Conservation (phyloP, 768 basidiomycete species). For the Boletus patriciae region DNA sequence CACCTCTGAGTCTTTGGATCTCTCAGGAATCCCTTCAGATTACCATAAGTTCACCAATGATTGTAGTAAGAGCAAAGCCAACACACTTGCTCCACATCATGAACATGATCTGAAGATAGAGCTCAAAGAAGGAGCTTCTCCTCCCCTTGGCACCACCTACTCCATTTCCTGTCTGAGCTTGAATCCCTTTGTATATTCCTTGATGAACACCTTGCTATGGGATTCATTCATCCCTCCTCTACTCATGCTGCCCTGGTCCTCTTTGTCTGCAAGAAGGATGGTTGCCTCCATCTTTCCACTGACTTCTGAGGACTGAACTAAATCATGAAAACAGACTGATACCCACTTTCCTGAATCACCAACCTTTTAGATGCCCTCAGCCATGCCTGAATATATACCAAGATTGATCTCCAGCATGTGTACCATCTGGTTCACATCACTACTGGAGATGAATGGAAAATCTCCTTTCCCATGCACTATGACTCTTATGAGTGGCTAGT, state of each 20-base stretch:
- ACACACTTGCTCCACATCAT: not conserved
- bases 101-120: not conserved
- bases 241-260: not conserved
- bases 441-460: not conserved
- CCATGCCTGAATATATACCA: too few species aligned
- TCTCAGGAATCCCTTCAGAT: not conserved
- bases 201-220: slow-evolving; percentile 9
- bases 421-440: too few species aligned
- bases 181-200: slow-evolving; percentile 37
- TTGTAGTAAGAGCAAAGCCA: slow-evolving; percentile 11
- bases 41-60: slow-evolving; percentile 19
- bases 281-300: slow-evolving; percentile 24
- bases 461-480: not conserved
- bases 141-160: not conserved
- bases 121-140: not conserved
- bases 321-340: not conserved
- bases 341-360: too few species aligned
- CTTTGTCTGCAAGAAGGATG: slow-evolving; percentile 18
- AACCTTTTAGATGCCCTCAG: too few species aligned
- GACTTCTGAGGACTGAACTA: slow-evolving; percentile 37
- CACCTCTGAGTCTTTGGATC: not conserved
- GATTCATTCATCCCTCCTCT: not conserved
- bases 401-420: too few species aligned
- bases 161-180: slow-evolving; percentile 25
- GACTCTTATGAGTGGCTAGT: not conserved